Conservation (phyloP, 768 basidiomycete genomes). For the Mycena latifolia region DNA sequence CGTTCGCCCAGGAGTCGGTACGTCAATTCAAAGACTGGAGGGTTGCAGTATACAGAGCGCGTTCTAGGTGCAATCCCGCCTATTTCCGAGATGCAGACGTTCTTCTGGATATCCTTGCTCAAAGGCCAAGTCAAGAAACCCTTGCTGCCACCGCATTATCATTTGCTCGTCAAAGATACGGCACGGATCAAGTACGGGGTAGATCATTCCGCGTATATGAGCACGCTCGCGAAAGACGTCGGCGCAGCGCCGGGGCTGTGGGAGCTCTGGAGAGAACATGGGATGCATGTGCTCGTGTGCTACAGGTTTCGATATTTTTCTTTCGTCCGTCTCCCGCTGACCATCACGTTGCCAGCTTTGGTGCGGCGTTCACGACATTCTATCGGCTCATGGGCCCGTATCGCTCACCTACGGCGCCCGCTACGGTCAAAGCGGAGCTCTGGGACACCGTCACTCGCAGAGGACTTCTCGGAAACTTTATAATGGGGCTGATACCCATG, state of each 20-base stretch:
- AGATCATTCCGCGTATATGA: conserved; percentile 68
- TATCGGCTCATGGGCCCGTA: conserved; percentile 70
- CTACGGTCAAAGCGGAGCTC: conserved; percentile 65
- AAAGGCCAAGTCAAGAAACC: conserved; percentile 57
- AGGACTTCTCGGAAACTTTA: conserved; percentile 65
- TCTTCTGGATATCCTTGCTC: conserved; percentile 68
- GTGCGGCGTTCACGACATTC: conserved; percentile 69
- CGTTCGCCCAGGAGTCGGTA: conserved; percentile 69
- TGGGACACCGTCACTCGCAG: conserved; percentile 71
- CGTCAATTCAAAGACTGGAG: conserved; percentile 18
- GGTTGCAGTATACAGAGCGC: conserved; percentile 24
- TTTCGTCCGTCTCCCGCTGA: background rate
- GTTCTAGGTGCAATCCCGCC: conserved; percentile 65
- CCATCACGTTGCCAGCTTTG: conserved; percentile 53
- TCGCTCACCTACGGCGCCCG: conserved; percentile 52
- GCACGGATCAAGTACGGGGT: conserved; percentile 72
- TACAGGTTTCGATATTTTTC: conserved; percentile 53
- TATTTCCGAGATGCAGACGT: conserved; percentile 70
- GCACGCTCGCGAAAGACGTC: conserved; percentile 68
- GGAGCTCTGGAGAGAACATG: conserved; percentile 62
- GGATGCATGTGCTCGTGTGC: conserved; percentile 61
- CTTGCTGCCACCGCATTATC: conserved; percentile 61
- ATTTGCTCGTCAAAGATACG: conserved; percentile 62
- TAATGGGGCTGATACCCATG: conserved; percentile 71
- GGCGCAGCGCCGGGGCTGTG: conserved; percentile 63